These are phyloP conservation scores for Diaporthe australafricana DNA, from an alignment of 2,329 filamentous ascomycete species.

Conservation along the genomic window DNA sequence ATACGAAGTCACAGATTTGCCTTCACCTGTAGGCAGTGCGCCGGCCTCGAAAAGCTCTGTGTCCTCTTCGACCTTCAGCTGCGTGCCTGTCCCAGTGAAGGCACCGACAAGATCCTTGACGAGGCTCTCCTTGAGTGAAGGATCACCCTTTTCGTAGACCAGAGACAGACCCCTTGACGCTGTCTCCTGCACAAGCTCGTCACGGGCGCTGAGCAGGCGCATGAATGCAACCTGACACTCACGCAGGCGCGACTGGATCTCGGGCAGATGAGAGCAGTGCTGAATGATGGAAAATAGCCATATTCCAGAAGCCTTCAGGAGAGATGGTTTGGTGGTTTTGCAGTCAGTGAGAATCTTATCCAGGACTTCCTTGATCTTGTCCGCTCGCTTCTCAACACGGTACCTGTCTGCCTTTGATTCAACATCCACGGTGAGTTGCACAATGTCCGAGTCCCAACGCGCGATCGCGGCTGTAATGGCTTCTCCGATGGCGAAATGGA, in stretches of 20 bases:
- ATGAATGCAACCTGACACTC: conserved; percentile 91
- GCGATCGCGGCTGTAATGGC: conserved; percentile 82
- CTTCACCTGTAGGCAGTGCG: conserved; percentile 88
- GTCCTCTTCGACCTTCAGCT: conserved; percentile 87
- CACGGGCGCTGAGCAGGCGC: conserved; percentile 84
- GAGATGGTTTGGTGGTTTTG: conserved; percentile 85
- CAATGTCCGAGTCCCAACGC: conserved; percentile 85
- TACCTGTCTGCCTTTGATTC: conserved; percentile 58
- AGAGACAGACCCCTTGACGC: conserved; percentile 91
- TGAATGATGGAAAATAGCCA: conserved; percentile 95
- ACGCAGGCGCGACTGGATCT: conserved; percentile 79
- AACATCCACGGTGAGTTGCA: conserved; percentile 82
- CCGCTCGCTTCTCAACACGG: conserved; percentile 51
- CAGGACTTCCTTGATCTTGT: conserved; percentile 65
- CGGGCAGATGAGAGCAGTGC: conserved; percentile 82
- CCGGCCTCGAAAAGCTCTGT: conserved; percentile 95
- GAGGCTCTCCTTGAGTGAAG: conserved; percentile 81
- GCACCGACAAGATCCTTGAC: conserved; percentile 89
- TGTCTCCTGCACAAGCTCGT: conserved; percentile 95
- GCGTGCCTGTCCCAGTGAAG: conserved; percentile 82
- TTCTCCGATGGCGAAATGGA: conserved; percentile 92
- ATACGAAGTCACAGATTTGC: conserved; percentile 91
- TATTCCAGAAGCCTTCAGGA: conserved; percentile 92
- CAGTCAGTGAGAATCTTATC: conserved; percentile 82
- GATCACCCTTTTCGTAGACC: conserved; percentile 93